Percentiles rank a stretch among this genome's conserved stretches.
These are phyloP conservation scores for Xerocomus brunneocitrinus DNA, from an alignment of 768 basidiomycete genomes.

Conservation along the genomic window DNA sequence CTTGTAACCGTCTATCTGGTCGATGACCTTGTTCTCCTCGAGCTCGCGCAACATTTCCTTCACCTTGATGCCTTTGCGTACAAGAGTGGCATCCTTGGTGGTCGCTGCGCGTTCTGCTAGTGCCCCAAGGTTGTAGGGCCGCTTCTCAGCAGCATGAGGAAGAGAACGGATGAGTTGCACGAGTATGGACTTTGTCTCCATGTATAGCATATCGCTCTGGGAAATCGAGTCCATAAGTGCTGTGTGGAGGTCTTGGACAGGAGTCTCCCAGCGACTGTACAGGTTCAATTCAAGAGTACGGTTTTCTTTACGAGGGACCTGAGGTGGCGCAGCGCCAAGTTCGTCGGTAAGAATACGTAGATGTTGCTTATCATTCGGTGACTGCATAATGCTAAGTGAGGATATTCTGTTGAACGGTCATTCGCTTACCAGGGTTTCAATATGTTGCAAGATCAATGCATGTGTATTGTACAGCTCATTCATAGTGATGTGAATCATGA, in stretches of 20 bases:
- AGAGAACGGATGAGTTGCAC: constrained; percentile 96
- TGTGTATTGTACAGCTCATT: constrained; percentile 99
- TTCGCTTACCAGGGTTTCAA: constrained; percentile 80
- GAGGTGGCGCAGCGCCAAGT: constrained; percentile 86
- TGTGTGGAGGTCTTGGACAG: constrained; percentile 94
- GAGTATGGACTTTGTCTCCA: constrained; percentile 99
- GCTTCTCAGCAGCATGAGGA: constrained; percentile 75
- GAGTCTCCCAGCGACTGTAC: constrained; percentile 99
- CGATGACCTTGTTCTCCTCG: constrained; percentile 85
- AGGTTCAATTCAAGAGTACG: constrained; percentile 86
- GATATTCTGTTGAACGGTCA: neutral
- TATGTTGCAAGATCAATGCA: constrained; percentile 89
- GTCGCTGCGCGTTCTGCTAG: constrained; percentile 96
- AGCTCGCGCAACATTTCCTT: constrained; percentile 98
- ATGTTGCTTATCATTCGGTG: constrained; percentile 96
- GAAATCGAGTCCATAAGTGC: constrained; percentile 97
- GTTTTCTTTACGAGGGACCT: constrained; percentile 98
- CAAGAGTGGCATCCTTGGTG: constrained; percentile 93
- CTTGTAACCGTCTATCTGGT: constrained; percentile 76
- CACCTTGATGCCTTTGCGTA: constrained; percentile 97
- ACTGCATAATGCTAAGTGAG: constrained; percentile 42
- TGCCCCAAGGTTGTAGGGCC: constrained; percentile 81
- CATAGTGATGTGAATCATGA: constrained; percentile 96
- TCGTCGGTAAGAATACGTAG: constrained; percentile 95
- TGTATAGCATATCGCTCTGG: constrained; percentile 97